phyloP scores from a whole-genome alignment of 1,284 basidiomycete genomes.

The Ustilago shanxiensis region DNA sequence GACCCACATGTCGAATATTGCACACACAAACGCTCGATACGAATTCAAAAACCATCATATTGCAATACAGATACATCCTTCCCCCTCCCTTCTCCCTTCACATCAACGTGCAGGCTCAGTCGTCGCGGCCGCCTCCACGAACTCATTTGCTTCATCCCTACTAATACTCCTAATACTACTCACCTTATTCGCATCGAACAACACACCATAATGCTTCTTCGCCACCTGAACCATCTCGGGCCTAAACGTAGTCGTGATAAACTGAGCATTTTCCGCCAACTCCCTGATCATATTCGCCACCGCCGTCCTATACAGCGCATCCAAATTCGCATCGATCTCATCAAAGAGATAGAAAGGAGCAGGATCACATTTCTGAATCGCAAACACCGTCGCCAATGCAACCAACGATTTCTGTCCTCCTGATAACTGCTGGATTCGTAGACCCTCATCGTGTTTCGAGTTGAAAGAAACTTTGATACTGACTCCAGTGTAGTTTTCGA shows the following conservation, averaged over 20 bases:
- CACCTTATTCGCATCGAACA: conserved; percentile 95
- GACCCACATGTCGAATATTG: background rate
- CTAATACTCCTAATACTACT: conserved; percentile 82
- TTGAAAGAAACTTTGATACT: conserved; percentile 99
- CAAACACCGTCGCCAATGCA: conserved; percentile 95
- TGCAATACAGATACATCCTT: background rate
- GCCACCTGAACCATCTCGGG: conserved; percentile 95
- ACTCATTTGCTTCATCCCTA: conserved; percentile 86
- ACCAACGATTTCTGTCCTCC: conserved; percentile 98
- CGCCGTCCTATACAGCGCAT: conserved; percentile 96
- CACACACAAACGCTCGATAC: background rate
- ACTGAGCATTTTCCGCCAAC: conserved; percentile 87
- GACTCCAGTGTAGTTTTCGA: conserved; percentile 96
- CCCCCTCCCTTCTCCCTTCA: background rate
- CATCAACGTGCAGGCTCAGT: conserved; percentile 33
- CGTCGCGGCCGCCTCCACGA: conserved; percentile 76
- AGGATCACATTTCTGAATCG: conserved; percentile 98
- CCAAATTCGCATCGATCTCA: conserved; percentile 98
- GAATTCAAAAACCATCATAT: background rate
- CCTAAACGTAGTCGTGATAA: conserved; percentile 98
- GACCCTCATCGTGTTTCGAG: conserved; percentile 94
- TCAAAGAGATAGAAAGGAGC: conserved; percentile 99
- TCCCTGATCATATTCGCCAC: conserved; percentile 97
- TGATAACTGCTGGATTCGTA: conserved; percentile 94
- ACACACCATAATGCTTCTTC: conserved; percentile 98